Evolutionary conservation across 2,329 filamentous ascomycete genomes (phyloP).

Genomic region (Paraphoma sp.): DNA sequence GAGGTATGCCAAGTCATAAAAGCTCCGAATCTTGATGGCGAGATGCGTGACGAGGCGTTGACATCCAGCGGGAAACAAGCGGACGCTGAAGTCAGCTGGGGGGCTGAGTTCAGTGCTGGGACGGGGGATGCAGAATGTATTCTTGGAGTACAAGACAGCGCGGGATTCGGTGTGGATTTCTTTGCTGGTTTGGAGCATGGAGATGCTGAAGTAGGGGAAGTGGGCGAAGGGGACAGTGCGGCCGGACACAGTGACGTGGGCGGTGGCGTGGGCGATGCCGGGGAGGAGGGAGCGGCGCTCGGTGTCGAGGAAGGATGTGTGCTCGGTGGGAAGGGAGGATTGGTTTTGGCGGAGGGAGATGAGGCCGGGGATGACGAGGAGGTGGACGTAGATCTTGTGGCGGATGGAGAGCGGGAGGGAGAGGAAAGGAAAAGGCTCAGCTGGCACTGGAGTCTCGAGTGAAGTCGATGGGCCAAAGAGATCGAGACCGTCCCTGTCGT

Average conservation of each 20-base stretch:
- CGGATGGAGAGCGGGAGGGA: conserved; percentile 27
- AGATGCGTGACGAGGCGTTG: conserved; percentile 24
- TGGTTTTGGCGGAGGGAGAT: conserved; percentile 34
- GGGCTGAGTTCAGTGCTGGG: conserved; percentile 28
- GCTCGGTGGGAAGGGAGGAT: not conserved
- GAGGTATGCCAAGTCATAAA: conserved; percentile 33
- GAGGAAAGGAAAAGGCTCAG: conserved; percentile 24
- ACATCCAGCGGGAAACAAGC: conserved; percentile 26
- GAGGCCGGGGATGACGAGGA: conserved; percentile 30
- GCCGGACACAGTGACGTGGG: conserved; percentile 20
- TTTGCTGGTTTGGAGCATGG: conserved; percentile 45
- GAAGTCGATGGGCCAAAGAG: not conserved
- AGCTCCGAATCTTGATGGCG: conserved; percentile 22
- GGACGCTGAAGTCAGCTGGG: conserved; percentile 25
- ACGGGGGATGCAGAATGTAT: conserved; percentile 42
- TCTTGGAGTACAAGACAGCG: conserved; percentile 50
- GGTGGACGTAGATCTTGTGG: conserved; percentile 25
- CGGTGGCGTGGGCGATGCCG: conserved; percentile 29
- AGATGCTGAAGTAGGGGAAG: conserved; percentile 21
- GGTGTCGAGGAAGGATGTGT: conserved; percentile 8
- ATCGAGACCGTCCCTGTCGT: conserved; percentile 4
- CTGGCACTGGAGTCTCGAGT: not conserved
- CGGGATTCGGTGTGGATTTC: conserved; percentile 50
- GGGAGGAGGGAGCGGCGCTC: conserved; percentile 28
- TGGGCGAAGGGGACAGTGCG: conserved; percentile 22